Conservation (phyloP, 768 basidiomycete genomes). For the Panellus pusillus region DNA sequence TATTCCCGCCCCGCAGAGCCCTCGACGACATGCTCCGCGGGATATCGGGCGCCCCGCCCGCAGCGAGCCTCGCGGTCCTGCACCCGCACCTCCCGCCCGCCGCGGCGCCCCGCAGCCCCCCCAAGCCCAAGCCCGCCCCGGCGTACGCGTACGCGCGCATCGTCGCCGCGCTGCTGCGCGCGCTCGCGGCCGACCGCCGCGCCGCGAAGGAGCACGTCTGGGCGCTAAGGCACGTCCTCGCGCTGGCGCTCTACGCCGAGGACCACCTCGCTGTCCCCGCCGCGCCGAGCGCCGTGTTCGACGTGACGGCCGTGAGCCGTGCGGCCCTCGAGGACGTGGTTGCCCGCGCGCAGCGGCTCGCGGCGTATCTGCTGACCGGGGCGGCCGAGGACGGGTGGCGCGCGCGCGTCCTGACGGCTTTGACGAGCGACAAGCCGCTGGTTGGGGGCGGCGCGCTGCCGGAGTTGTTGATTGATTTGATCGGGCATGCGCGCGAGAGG, state of each 20-base stretch:
- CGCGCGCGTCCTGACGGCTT: slow-evolving; percentile 35
- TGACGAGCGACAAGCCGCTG: slow-evolving; percentile 28
- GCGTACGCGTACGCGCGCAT: slow-evolving; percentile 61
- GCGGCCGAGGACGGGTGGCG: slow-evolving; percentile 54
- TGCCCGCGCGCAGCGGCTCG: slow-evolving; percentile 48
- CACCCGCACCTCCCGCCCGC: slow-evolving; percentile 59
- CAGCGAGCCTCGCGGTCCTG: slow-evolving; percentile 58
- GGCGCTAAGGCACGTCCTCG: slow-evolving; percentile 69
- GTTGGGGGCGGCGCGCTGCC: slow-evolving; percentile 26
- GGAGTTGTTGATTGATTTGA: slow-evolving; percentile 30
- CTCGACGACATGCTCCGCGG: slow-evolving; percentile 47
- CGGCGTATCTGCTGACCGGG: slow-evolving; percentile 63
- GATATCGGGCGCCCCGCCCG: slow-evolving; percentile 47
- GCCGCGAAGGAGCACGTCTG: slow-evolving; percentile 58
- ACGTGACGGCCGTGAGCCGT: slow-evolving; percentile 28
- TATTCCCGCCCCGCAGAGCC: slow-evolving; percentile 50
- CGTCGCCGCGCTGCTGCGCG: slow-evolving; percentile 53
- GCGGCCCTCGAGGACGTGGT: slow-evolving; percentile 41
- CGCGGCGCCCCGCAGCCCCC: slow-evolving; percentile 20
- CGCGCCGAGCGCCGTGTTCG: slow-evolving; percentile 50
- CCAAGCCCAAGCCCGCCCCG: neutral
- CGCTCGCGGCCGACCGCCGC: slow-evolving; percentile 60
- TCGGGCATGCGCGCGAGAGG: slow-evolving; percentile 30
- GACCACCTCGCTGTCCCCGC: slow-evolving; percentile 60
- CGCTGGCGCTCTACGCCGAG: slow-evolving; percentile 59